Conservation (phyloP, 2,329 filamentous ascomycete genomes). For the Stagonosporopsis cucurbitacearum region DNA sequence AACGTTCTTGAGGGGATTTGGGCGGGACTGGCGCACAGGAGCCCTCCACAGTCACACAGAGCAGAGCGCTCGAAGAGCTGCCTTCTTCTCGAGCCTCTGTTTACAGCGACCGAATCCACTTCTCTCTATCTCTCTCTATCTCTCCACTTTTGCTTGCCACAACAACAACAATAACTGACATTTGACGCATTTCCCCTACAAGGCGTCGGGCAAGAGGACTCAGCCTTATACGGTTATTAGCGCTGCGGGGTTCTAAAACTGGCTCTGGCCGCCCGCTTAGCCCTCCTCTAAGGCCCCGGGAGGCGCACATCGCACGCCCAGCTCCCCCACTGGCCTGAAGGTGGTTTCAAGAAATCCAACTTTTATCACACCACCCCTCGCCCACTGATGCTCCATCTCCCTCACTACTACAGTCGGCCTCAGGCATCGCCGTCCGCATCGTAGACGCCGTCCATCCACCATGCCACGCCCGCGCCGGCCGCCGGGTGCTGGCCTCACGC, state of each 20-base stretch:
- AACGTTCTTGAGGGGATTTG: background rate
- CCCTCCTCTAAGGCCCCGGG: conserved; percentile 16
- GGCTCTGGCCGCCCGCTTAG: conserved; percentile 7
- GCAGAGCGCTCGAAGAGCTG: background rate
- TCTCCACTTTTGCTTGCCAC: background rate
- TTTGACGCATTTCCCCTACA: background rate
- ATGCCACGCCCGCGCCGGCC: conserved; percentile 51
- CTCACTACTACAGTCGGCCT: conserved; percentile 35
- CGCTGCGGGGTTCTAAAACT: conserved; percentile 17
- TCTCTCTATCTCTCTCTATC: no score
- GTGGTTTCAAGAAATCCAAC: conserved; percentile 21
- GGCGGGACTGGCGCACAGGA: background rate
- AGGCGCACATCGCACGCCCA: conserved; percentile 20
- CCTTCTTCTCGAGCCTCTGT: background rate
- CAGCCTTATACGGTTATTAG: conserved; percentile 14
- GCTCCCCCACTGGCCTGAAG: conserved; percentile 19
- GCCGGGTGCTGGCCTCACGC: conserved; percentile 48
- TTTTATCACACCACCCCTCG: conserved; percentile 21
- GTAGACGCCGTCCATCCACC: conserved; percentile 28
- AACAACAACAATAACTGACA: background rate
- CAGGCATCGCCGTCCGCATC: conserved; percentile 34
- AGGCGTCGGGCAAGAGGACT: background rate
- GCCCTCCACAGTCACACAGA: conserved; percentile 4
- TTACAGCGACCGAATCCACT: background rate
- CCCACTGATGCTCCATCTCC: conserved; percentile 44